Evolutionary conservation across 768 basidiomycete genomes (phyloP).

Genomic region (Lactifluus volemus): DNA sequence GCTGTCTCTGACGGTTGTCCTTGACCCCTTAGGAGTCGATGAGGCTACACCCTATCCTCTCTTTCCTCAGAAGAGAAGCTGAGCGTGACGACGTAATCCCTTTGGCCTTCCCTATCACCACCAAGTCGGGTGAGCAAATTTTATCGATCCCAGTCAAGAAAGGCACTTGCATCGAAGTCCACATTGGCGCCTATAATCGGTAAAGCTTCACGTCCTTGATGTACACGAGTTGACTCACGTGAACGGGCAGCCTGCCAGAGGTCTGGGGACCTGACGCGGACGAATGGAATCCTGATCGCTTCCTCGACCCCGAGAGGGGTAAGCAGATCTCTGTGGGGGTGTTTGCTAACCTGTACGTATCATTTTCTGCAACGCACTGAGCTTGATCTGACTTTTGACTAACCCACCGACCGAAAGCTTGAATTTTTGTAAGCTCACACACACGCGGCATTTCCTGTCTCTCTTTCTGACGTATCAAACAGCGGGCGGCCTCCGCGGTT

Average conservation of each 20-base stretch:
- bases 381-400: background rate
- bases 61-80: constrained; percentile 1
- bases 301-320: constrained; percentile 12
- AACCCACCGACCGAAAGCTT: constrained; percentile 1
- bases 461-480: background rate
- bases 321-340: constrained; percentile 13
- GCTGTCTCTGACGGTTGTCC: background rate
- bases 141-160: constrained; percentile 13
- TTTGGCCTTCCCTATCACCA: constrained; percentile 11
- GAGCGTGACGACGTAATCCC: constrained; percentile 17
- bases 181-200: constrained; percentile 15
- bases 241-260: constrained; percentile 6
- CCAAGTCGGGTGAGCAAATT: constrained; percentile 12
- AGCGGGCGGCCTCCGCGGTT: constrained; percentile 16
- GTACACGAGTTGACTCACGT: background rate
- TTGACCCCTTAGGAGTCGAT: constrained; percentile 12
- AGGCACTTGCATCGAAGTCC: constrained; percentile 14
- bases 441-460: background rate
- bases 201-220: background rate
- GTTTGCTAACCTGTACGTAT: constrained; percentile 17
- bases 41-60: constrained; percentile 16
- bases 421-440: constrained; percentile 15
- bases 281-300: constrained; percentile 17
- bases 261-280: constrained; percentile 18
- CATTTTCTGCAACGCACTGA: too few species aligned